A percentile compares a stretch with the other conserved stretches of the same genome.
phyloP scores from a whole-genome alignment of 345 rosid genomes.

The Eucalyptus marginata region DNA sequence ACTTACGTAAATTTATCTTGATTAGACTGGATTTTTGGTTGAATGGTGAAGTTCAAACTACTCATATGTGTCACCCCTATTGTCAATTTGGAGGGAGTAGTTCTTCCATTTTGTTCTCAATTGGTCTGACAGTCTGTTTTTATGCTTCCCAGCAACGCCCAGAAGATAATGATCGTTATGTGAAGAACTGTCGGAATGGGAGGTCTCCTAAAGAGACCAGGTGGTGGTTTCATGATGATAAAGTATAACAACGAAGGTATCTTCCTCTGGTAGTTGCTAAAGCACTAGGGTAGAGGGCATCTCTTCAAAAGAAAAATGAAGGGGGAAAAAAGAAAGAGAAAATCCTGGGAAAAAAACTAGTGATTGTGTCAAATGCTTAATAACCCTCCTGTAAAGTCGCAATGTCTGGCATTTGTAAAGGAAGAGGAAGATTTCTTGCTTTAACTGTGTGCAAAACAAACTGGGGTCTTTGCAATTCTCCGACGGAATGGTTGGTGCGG shows the following conservation, averaged over 20 bases:
- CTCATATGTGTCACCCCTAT: not conserved
- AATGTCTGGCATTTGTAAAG: constrained; percentile 6
- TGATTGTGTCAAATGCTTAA: not conserved
- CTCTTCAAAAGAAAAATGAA: not conserved
- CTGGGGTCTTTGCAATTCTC: not conserved
- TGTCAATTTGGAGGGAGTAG: not conserved
- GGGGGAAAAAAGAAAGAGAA: not conserved
- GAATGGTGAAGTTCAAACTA: not conserved
- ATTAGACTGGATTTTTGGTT: not conserved
- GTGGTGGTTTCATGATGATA: constrained; percentile 99
- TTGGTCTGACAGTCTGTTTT: not conserved
- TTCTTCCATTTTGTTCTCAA: not conserved
- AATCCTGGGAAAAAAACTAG: not conserved
- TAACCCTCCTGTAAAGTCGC: constrained; percentile 3
- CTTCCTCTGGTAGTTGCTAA: not conserved
- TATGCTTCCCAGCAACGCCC: constrained; percentile 77
- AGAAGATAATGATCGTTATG: constrained; percentile 92
- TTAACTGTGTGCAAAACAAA: not conserved
- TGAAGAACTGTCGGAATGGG: constrained; percentile 91
- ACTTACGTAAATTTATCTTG: not conserved
- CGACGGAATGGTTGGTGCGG: not conserved
- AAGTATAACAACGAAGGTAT: constrained; percentile 35
- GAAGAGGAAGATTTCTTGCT: constrained; percentile 1
- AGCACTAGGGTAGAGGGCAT: not conserved
- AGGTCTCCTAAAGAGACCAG: constrained; percentile 99